Percentiles rank a stretch among this genome's conserved stretches.
Conservation (phyloP, 2,329 filamentous ascomycete species). For the Fusarium sp. region DNA sequence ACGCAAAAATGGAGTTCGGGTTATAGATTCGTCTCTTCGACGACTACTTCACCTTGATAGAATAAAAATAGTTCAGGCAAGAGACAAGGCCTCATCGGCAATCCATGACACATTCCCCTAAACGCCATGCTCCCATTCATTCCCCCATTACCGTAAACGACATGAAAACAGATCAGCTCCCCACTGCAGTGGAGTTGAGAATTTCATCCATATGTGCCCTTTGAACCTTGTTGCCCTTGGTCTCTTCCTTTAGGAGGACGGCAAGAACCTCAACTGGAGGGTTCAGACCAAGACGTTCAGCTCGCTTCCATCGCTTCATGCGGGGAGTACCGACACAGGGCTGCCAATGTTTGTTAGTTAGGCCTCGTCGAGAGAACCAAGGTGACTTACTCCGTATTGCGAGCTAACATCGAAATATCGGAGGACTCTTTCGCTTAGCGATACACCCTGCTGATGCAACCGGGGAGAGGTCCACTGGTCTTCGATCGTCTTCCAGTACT, state of each 20-base stretch:
- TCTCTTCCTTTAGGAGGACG: slow-evolving; percentile 76
- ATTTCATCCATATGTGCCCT: slow-evolving; percentile 77
- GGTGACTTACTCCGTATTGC: slow-evolving; percentile 85
- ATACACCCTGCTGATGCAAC: slow-evolving; percentile 79
- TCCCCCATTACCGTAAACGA: slow-evolving; percentile 14
- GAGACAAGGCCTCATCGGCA: slow-evolving; percentile 34
- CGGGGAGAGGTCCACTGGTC: slow-evolving; percentile 69
- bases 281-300: slow-evolving; percentile 79
- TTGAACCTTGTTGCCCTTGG: slow-evolving; percentile 64
- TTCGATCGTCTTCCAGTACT: slow-evolving; percentile 81
- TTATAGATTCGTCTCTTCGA: slow-evolving; percentile 32
- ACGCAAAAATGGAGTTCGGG: slow-evolving; percentile 17
- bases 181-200: slow-evolving; percentile 58
- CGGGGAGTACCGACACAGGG: slow-evolving; percentile 87
- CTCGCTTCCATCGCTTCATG: slow-evolving; percentile 85
- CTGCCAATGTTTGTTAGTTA: slow-evolving; percentile 54
- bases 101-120: slow-evolving; percentile 22
- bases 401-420: slow-evolving; percentile 91
- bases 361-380: background rate
- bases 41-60: slow-evolving; percentile 22
- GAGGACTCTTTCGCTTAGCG: slow-evolving; percentile 81
- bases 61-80: slow-evolving; percentile 28
- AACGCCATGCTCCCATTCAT: slow-evolving; percentile 37
- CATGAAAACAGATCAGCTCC: slow-evolving; percentile 40
- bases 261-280: slow-evolving; percentile 91